Evolutionary conservation across 2,329 filamentous ascomycete genomes (phyloP).

Genomic region (Diplodia scrobiculata): DNA sequence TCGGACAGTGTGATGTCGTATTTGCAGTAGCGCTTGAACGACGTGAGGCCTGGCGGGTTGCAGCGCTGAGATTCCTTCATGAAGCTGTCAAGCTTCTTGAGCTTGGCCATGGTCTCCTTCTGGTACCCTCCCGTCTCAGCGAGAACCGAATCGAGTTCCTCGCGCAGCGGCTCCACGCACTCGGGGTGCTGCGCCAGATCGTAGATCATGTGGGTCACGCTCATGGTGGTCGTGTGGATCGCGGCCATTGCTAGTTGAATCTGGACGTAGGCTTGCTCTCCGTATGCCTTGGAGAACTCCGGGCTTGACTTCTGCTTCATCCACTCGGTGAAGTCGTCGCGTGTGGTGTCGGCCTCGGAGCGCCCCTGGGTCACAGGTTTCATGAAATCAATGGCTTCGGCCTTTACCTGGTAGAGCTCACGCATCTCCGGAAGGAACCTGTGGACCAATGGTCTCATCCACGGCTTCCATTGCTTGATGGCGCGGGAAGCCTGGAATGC

Average conservation of each 20-base stretch:
- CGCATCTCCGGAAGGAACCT: constrained; percentile 20
- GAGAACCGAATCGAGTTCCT: constrained; percentile 28
- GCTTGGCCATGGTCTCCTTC: constrained; percentile 30
- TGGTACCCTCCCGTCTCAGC: constrained; percentile 29
- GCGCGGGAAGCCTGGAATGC: constrained; percentile 26
- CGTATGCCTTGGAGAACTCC: constrained; percentile 29
- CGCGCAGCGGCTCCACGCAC: constrained; percentile 31
- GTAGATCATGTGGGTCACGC: constrained; percentile 31
- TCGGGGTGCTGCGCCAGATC: constrained; percentile 32
- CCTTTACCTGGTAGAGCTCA: constrained; percentile 27
- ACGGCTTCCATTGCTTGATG: constrained; percentile 27
- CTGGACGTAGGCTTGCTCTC: constrained; percentile 18
- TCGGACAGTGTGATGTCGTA: constrained; percentile 32
- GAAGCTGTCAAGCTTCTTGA: constrained; percentile 34
- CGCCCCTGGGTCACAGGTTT: constrained; percentile 28
- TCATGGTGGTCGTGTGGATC: constrained; percentile 35
- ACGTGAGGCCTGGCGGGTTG: constrained; percentile 31
- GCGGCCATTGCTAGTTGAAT: constrained; percentile 31
- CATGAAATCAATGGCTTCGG: constrained; percentile 30
- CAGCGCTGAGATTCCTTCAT: constrained; percentile 33
- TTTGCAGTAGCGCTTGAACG: constrained; percentile 31
- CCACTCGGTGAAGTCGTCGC: constrained; percentile 20
- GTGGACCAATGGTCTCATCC: constrained; percentile 24
- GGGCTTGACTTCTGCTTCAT: constrained; percentile 22
- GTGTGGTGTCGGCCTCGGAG: neutral